A percentile compares a stretch with the other conserved stretches of the same genome.
Evolutionary conservation across 129 eudicot species (phyloP).

Genomic region (Centaurea solstitialis): DNA sequence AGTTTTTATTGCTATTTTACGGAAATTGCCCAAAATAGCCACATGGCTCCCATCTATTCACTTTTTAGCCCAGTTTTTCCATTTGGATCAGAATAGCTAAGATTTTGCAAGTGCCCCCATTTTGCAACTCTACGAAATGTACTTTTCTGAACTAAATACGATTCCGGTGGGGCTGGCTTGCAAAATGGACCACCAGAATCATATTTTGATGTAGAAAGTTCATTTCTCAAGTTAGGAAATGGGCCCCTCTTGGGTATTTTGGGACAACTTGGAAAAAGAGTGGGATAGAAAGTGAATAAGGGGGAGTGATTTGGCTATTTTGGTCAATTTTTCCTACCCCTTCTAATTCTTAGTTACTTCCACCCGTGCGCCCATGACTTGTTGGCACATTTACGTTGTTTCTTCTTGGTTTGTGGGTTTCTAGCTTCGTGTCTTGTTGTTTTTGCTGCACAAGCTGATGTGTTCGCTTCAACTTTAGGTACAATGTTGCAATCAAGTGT

Average conservation of each 20-base stretch:
- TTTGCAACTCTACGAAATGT: not conserved
- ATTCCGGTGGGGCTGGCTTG: not conserved
- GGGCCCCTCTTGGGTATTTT: not conserved
- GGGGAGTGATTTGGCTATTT: not conserved
- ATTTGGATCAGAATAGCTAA: not conserved
- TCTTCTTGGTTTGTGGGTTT: not conserved
- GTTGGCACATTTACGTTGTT: not conserved
- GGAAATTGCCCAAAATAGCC: not conserved
- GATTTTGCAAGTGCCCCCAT: not conserved
- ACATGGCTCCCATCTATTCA: not conserved
- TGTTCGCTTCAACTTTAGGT: slow-evolving; percentile 46
- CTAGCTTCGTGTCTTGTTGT: not conserved
- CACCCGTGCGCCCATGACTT: not conserved
- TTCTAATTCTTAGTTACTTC: not conserved
- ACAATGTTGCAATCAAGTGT: slow-evolving; percentile 97
- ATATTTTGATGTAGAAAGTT: not conserved
- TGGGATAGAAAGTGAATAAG: not conserved
- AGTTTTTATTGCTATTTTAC: not conserved
- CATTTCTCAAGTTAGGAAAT: not conserved
- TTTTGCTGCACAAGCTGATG: slow-evolving; percentile 3
- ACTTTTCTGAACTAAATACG: not conserved
- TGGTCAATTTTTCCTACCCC: not conserved
- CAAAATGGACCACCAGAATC: not conserved
- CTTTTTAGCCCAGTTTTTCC: not conserved
- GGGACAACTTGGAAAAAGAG: not conserved